A percentile compares a stretch with the other conserved stretches of the same genome.
Conservation (phyloP, 73 alveolate genomes). For the Stentor coeruleus region DNA sequence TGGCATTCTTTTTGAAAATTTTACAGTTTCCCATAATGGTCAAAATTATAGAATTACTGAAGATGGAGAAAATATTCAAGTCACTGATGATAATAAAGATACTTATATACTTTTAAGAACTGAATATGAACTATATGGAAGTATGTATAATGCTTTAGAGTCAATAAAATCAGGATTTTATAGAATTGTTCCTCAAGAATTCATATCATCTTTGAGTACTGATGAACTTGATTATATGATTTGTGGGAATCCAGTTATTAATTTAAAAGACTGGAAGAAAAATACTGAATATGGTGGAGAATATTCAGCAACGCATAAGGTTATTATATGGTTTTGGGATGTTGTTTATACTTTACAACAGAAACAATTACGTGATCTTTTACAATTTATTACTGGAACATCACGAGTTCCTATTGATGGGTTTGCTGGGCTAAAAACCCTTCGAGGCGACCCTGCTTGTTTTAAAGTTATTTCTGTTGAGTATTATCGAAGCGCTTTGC, state of each 20-base stretch:
- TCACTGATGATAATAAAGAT: slow-evolving; percentile 26
- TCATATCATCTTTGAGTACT: slow-evolving; percentile 41
- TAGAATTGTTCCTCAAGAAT: slow-evolving; percentile 54
- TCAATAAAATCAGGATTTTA: slow-evolving; percentile 55
- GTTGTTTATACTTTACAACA: slow-evolving; percentile 56
- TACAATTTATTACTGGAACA: slow-evolving; percentile 91
- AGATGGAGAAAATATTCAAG: slow-evolving; percentile 42
- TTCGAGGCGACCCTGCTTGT: slow-evolving; percentile 79
- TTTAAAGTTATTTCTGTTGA: slow-evolving; percentile 69
- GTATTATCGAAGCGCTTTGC: slow-evolving; percentile 59
- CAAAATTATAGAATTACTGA: slow-evolving; percentile 37
- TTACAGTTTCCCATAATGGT: slow-evolving; percentile 30
- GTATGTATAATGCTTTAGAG: slow-evolving; percentile 38
- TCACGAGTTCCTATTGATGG: slow-evolving; percentile 94
- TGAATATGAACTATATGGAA: slow-evolving; percentile 43
- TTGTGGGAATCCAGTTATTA: slow-evolving; percentile 72
- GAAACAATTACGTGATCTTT: slow-evolving; percentile 71
- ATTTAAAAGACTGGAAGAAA: slow-evolving; percentile 89
- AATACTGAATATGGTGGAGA: slow-evolving; percentile 82
- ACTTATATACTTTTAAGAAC: slow-evolving; percentile 32
- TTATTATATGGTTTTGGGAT: slow-evolving; percentile 95
- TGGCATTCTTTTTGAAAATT: slow-evolving; percentile 42
- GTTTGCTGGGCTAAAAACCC: slow-evolving; percentile 59
- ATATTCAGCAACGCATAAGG: slow-evolving; percentile 52
- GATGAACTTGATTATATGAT: slow-evolving; percentile 66